Conservation (phyloP, 179 eudicot species). For the Heliamphora pulchella region DNA sequence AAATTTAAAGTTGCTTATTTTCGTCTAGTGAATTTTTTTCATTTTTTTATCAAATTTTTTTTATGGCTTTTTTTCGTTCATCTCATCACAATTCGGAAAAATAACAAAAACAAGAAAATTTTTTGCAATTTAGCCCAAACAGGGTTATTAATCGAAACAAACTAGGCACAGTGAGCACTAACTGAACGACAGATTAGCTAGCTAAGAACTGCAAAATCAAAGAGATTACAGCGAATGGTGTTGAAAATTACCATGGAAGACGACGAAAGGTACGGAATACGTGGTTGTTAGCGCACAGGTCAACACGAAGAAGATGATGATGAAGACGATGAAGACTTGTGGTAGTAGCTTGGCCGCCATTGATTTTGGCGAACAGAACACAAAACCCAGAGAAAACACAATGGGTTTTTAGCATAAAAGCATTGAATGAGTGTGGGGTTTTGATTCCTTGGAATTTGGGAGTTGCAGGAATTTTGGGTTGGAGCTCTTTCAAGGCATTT, state of each 20-base stretch:
- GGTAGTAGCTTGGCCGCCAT: slow-evolving; percentile 4
- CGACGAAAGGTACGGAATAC: slow-evolving; percentile 38
- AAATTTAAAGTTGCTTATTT: no score
- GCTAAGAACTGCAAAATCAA: neutral
- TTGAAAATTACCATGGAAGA: slow-evolving; percentile 23
- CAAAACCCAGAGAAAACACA: neutral
- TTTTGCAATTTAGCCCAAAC: no score
- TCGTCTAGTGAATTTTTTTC: no score
- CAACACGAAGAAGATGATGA: slow-evolving; percentile 14
- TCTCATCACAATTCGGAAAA: no score
- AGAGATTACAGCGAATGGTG: neutral
- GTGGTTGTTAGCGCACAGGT: slow-evolving; percentile 16
- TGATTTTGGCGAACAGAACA: neutral
- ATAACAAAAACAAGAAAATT: no score
- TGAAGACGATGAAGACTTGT: neutral
- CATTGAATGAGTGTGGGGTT: neutral
- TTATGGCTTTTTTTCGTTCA: no score
- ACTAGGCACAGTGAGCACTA: neutral
- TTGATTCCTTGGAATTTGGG: slow-evolving; percentile 2
- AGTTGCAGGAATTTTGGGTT: neutral
- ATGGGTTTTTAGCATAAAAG: neutral
- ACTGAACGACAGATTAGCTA: neutral
- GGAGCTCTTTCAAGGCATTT: neutral
- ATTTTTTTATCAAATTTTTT: no score
- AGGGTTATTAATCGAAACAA: no score